These are phyloP conservation scores for Larix sibirica DNA, from an alignment of 83 land plant species.

Conservation along the genomic window DNA sequence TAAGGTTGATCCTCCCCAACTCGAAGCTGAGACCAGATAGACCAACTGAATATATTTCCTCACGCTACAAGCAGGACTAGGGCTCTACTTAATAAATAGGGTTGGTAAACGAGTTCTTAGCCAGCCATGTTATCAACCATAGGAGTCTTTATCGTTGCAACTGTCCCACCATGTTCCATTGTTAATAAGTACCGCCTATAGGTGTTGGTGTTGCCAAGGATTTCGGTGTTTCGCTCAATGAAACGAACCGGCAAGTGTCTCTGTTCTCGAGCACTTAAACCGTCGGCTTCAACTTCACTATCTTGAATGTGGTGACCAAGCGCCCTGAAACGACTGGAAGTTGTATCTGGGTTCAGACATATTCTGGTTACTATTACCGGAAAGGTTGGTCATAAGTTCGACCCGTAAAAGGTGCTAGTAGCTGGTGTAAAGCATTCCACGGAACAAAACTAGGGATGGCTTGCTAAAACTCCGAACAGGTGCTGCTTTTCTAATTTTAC, in stretches of 20 bases:
- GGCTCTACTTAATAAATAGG: neutral
- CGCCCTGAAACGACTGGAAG: neutral
- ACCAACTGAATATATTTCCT: neutral
- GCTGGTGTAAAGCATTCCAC: neutral
- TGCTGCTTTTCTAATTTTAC: neutral
- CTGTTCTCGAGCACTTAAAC: neutral
- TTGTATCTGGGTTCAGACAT: neutral
- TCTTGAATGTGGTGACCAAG: neutral
- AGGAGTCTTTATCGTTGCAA: neutral
- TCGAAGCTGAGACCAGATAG: neutral
- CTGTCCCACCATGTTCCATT: neutral
- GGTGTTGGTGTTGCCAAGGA: neutral
- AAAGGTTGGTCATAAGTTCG: neutral
- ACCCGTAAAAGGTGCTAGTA: neutral
- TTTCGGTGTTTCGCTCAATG: neutral
- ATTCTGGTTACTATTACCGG: neutral
- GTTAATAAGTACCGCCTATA: neutral
- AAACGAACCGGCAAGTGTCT: neutral
- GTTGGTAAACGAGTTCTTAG: neutral
- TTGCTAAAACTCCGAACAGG: neutral
- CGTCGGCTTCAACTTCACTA: neutral
- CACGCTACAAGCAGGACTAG: neutral
- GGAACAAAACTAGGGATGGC: neutral
- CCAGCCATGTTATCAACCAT: neutral
- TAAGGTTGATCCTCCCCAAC: neutral